Evolutionary conservation across 2,329 filamentous ascomycete genomes (phyloP).

Genomic region (Conoideocrella luteorostrata): DNA sequence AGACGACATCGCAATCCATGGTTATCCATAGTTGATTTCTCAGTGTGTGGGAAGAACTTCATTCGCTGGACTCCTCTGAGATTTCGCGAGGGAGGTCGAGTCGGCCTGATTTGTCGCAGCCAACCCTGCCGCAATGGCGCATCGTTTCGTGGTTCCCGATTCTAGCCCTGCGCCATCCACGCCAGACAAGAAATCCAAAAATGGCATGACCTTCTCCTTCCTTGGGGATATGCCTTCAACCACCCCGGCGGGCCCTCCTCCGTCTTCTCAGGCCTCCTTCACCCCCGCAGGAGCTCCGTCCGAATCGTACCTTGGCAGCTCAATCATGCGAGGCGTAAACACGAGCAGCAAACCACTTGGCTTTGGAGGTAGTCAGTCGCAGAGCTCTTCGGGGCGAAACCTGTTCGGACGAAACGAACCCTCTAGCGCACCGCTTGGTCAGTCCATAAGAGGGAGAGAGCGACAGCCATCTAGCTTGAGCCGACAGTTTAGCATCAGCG

Average conservation of each 20-base stretch:
- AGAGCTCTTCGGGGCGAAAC: slow-evolving; percentile 24
- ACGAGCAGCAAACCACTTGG: slow-evolving; percentile 31
- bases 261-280: slow-evolving; percentile 47
- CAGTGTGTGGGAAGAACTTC: not conserved
- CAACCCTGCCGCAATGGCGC: slow-evolving; percentile 27
- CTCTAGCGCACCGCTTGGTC: slow-evolving; percentile 39
- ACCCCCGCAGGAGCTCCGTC: slow-evolving; percentile 51
- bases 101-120: slow-evolving; percentile 3
- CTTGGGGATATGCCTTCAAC: slow-evolving; percentile 43
- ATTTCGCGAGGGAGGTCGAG: not conserved
- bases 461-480: slow-evolving; percentile 48
- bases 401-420: slow-evolving; percentile 31
- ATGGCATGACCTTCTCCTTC: slow-evolving; percentile 28
- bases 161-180: slow-evolving; percentile 43
- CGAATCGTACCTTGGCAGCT: slow-evolving; percentile 48
- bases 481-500: slow-evolving; percentile 27
- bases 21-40: not conserved
- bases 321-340: slow-evolving; percentile 39
- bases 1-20: not conserved
- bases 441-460: slow-evolving; percentile 36
- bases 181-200: slow-evolving; percentile 35
- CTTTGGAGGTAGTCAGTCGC: slow-evolving; percentile 28
- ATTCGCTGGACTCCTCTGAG: not conserved
- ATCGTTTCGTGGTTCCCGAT: slow-evolving; percentile 36
- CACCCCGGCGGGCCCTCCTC: slow-evolving; percentile 46